A percentile compares a stretch with the other conserved stretches of the same genome.
Conservation (phyloP, 1,139 yeast species). For the Debaryomyces sp. region DNA sequence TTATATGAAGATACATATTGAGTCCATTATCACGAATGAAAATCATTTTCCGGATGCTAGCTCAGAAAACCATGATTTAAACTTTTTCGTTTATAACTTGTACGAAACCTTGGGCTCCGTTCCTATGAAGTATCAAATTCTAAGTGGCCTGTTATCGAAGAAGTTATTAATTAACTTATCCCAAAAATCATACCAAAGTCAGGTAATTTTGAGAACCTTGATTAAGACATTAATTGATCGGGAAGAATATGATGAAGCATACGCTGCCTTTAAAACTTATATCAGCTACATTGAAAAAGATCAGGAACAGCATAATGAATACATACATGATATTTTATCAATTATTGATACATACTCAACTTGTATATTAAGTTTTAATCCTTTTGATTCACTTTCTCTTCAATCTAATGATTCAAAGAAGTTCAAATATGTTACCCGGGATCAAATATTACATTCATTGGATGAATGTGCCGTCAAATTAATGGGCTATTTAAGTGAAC, state of each 20-base stretch:
- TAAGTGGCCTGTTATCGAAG: conserved; percentile 34
- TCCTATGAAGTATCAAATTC: conserved; percentile 22
- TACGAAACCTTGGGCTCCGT: conserved; percentile 33
- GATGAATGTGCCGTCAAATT: conserved; percentile 22
- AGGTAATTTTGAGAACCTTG: conserved; percentile 33
- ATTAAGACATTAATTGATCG: conserved; percentile 38
- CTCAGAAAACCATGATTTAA: conserved; percentile 21
- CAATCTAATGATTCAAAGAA: conserved; percentile 16
- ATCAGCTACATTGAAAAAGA: conserved; percentile 37
- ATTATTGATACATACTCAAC: conserved; percentile 41
- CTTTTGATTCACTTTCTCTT: conserved; percentile 29
- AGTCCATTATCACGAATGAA: conserved; percentile 21
- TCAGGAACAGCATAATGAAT: conserved; percentile 36
- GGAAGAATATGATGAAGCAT: conserved; percentile 47
- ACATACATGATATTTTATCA: conserved; percentile 35
- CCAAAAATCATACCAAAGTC: conserved; percentile 43
- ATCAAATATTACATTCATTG: conserved; percentile 26
- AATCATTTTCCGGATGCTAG: conserved; percentile 39
- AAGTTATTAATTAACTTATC: conserved; percentile 34
- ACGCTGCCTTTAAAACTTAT: conserved; percentile 46
- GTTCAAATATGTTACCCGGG: conserved; percentile 31
- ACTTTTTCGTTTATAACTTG: conserved; percentile 36
- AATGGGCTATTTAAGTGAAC: conserved; percentile 24
- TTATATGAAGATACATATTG: conserved; percentile 29
- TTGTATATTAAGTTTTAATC: conserved; percentile 42